phyloP scores from a whole-genome alignment of 1,139 yeast species.

The Saccharomyces hybrid region DNA sequence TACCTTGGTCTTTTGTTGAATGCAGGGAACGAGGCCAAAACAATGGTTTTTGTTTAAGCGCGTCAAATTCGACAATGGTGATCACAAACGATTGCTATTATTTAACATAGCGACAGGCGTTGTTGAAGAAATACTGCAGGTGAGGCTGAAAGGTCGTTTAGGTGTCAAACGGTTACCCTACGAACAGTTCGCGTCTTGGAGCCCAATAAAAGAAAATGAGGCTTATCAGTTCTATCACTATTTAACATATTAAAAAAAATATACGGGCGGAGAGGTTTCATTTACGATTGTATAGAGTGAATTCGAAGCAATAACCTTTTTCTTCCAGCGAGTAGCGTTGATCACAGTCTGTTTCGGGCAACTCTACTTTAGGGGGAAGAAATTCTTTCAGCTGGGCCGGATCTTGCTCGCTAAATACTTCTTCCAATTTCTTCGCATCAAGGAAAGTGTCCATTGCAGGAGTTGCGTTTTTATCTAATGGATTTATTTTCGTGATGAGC shows the following conservation, averaged over 20 bases:
- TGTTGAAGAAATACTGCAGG: background rate
- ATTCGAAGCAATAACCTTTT: constrained; percentile 23
- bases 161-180: background rate
- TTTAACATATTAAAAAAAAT: background rate
- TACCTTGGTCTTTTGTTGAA: background rate
- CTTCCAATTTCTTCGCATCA: constrained; percentile 18
- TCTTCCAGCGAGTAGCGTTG: constrained; percentile 9
- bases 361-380: constrained; percentile 16
- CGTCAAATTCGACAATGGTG: background rate
- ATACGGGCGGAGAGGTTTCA: background rate
- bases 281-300: constrained; percentile 17
- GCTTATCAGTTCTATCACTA: background rate
- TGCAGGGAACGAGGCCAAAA: constrained; percentile 2
- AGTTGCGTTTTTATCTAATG: constrained; percentile 26
- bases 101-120: background rate
- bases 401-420: constrained; percentile 18
- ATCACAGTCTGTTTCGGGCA: constrained; percentile 9
- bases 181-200: background rate
- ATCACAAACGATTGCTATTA: background rate
- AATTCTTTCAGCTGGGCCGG: constrained; percentile 11
- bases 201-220: background rate
- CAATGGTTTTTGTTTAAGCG: background rate
- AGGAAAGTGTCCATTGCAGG: constrained; percentile 61
- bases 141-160: background rate
- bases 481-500: constrained; percentile 63